phyloP scores from a whole-genome alignment of 106 monocot genomes.

The Allium fistulosum region DNA sequence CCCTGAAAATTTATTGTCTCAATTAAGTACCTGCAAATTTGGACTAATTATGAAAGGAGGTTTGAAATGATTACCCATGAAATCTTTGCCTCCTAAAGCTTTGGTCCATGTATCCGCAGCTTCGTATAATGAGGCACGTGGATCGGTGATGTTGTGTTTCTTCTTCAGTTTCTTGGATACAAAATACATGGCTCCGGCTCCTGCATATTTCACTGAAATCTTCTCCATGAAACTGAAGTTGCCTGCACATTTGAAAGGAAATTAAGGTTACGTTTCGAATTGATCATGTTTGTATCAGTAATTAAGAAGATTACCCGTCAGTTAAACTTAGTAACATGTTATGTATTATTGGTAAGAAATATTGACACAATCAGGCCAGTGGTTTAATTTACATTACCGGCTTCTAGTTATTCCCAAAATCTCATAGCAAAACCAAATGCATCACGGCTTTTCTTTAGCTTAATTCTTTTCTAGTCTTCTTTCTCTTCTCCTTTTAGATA shows the following conservation, averaged over 20 bases:
- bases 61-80: conserved; percentile 42
- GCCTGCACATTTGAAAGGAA: conserved; percentile 37
- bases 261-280: no score
- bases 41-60: not conserved
- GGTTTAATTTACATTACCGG: no score
- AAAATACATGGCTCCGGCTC: conserved; percentile 91
- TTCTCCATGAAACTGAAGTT: conserved; percentile 74
- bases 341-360: no score
- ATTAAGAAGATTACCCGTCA: no score
- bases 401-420: no score
- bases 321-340: no score
- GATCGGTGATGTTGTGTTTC: conserved; percentile 90
- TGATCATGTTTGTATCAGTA: no score
- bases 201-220: conserved; percentile 79
- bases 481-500: no score
- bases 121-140: conserved; percentile 78
- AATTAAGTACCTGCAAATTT: not conserved
- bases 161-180: conserved; percentile 96
- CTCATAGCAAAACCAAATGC: no score
- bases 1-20: conserved; percentile 23
- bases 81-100: conserved; percentile 79
- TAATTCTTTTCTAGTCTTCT: no score
- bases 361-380: no score
- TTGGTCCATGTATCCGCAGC: conserved; percentile 89
- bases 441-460: no score